Evolutionary conservation across 2,329 filamentous ascomycete species (phyloP), one percentile per base, ranked within the genome.

Genomic region (Hypoxylon sp.): DNA sequence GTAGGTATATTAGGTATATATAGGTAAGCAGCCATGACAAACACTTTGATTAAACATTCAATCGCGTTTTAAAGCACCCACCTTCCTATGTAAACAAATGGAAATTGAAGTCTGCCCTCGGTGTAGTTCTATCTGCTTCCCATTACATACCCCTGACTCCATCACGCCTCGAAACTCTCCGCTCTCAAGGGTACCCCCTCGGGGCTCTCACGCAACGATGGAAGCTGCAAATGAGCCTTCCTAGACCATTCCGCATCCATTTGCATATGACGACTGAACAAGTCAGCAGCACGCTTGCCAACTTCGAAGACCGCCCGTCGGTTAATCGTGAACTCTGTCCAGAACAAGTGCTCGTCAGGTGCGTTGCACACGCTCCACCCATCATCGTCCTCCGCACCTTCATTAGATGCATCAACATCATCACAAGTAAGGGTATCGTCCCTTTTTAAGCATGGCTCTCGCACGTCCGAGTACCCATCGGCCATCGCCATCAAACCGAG

Each of bases 261-360:
- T 34, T 70, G 58, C 7, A 65, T 59, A 43, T 73, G 70, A 4
- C 65, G 65, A 7, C 65, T 64, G 37, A 73, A 64, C 5, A 67
- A 37, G 14, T 69, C 65, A 5, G 70, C 76, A 2, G 78, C 70
- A 5, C 73, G 71, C 30, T 64, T 70, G 2, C 78, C 79, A 21
- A 81, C 71, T 43, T 70, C 71, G 11, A 69, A 58, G 3, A 81
- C 79, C 14, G 78, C 81, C 21, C 75, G 73, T 39, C 69, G 67
- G 12, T 77, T 78, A 3, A 87, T 74, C 0, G 79, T 83, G 43
- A 86, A 86, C 0, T 79, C 77, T 51, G 85, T 84, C 74, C 82
- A 84, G 73, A 87, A 88, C 2, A 88, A 76, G 63, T 85, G 83
- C 11, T 82, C 77, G 12, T 82, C 75, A 1, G 82, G 82, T 2